Percentiles rank a stretch among this genome's conserved stretches.
Conservation (phyloP, 2,329 filamentous ascomycete genomes). For the Trichoderma sp. region DNA sequence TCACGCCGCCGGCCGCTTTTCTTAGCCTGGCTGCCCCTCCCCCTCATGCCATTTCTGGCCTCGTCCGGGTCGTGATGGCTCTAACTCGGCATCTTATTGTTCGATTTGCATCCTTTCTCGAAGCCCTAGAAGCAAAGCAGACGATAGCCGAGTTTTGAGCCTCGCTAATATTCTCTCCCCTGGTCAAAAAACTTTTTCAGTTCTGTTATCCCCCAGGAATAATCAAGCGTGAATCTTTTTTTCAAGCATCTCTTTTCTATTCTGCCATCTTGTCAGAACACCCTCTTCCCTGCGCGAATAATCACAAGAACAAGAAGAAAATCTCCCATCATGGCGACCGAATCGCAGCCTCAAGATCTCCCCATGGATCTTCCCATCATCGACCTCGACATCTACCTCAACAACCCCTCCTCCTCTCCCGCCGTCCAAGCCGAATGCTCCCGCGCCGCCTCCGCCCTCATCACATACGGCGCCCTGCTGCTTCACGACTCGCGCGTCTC, state of each 20-base stretch:
- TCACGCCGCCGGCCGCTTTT: neutral
- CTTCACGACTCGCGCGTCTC: constrained; percentile 59
- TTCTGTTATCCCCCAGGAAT: neutral
- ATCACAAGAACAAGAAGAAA: neutral
- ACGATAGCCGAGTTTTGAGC: neutral
- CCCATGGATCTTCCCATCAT: constrained; percentile 59
- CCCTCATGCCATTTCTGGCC: constrained; percentile 7
- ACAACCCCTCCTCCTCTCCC: constrained; percentile 40
- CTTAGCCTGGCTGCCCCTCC: constrained; percentile 2
- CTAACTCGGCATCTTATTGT: neutral
- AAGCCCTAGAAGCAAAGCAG: neutral
- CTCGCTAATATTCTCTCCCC: neutral
- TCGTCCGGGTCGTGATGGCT: neutral
- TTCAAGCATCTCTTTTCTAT: neutral
- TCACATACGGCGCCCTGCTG: constrained; percentile 58
- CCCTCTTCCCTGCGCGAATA: neutral
- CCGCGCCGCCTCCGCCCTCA: constrained; percentile 54
- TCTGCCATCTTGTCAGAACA: neutral
- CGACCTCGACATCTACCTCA: constrained; percentile 57
- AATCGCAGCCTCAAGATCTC: neutral
- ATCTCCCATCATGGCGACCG: constrained; percentile 12
- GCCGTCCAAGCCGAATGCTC: constrained; percentile 50
- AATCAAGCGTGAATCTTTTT: neutral
- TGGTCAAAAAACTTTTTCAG: neutral
- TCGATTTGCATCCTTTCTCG: neutral